A percentile compares a stretch with the other conserved stretches of the same genome.
Conservation (phyloP, 2,329 filamentous ascomycete species). For the Aspergillus chevalieri region DNA sequence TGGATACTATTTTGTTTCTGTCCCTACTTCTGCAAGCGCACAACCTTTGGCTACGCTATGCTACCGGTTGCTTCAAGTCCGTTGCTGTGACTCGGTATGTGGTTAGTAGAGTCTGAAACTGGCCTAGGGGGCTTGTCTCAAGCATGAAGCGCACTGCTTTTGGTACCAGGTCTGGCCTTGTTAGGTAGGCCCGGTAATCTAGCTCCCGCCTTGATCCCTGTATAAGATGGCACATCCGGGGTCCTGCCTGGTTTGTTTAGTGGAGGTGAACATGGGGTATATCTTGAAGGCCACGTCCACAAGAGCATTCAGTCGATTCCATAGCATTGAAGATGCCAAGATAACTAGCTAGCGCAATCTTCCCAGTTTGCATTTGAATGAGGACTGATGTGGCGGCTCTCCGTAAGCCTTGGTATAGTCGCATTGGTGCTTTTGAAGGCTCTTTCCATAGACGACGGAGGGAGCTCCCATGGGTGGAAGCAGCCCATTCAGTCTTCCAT, state of each 20-base stretch:
- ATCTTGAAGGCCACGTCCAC: not conserved
- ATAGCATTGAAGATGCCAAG: not conserved
- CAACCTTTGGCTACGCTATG: too few species aligned
- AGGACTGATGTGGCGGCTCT: not conserved
- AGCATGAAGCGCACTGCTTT: not conserved
- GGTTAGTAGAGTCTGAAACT: not conserved
- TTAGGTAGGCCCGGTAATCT: not conserved
- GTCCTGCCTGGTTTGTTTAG: not conserved
- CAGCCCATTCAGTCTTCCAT: not conserved
- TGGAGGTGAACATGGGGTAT: not conserved
- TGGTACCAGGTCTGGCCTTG: not conserved
- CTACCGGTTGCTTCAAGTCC: too few species aligned
- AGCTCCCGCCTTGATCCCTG: too few species aligned
- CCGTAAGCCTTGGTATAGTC: not conserved
- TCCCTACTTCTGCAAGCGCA: too few species aligned
- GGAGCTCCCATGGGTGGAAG: too few species aligned
- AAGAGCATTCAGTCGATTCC: not conserved
- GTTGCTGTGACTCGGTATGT: too few species aligned
- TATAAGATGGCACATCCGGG: not conserved
- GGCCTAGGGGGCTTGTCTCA: not conserved
- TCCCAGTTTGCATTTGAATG: not conserved
- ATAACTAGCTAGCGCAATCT: too few species aligned
- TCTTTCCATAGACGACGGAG: not conserved
- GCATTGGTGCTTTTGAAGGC: not conserved
- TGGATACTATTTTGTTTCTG: too few species aligned